A percentile compares a stretch with the other conserved stretches of the same genome.
phyloP scores from a whole-genome alignment of 108 stramenopile genomes.

The Cylindrotheca fusiformis region DNA sequence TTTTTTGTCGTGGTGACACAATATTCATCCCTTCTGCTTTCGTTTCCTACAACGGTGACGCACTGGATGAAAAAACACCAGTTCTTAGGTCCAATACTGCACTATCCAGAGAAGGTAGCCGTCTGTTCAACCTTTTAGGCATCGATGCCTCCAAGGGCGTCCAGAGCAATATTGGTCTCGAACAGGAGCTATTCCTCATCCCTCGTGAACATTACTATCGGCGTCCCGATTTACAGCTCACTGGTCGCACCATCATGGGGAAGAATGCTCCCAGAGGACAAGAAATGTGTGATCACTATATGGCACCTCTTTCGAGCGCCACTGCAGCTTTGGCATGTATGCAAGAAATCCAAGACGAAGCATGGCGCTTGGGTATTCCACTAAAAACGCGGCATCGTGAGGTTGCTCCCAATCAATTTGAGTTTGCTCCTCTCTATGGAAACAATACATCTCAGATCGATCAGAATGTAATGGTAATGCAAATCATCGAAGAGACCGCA shows the following conservation, averaged over 20 bases:
- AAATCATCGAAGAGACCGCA: constrained; percentile 94
- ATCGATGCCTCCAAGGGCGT: constrained; percentile 62
- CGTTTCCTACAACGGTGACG: constrained; percentile 90
- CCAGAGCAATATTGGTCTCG: constrained; percentile 90
- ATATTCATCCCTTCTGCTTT: constrained; percentile 92
- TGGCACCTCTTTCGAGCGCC: constrained; percentile 80
- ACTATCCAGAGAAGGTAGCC: constrained; percentile 78
- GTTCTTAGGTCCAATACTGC: constrained; percentile 89
- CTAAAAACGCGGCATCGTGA: constrained; percentile 94
- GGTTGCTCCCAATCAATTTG: constrained; percentile 95
- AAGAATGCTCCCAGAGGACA: constrained; percentile 91
- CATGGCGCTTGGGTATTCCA: constrained; percentile 86
- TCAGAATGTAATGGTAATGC: constrained; percentile 95
- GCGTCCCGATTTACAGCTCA: constrained; percentile 89
- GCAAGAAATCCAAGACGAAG: constrained; percentile 93
- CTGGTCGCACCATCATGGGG: constrained; percentile 94
- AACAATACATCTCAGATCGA: constrained; percentile 90
- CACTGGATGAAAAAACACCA: constrained; percentile 97
- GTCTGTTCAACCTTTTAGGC: constrained; percentile 77
- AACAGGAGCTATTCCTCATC: constrained; percentile 97
- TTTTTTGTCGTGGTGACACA: constrained; percentile 91
- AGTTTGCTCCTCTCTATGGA: constrained; percentile 92
- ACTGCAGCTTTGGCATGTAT: constrained; percentile 87
- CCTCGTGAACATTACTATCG: constrained; percentile 89
- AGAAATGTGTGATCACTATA: constrained; percentile 96